Conservation (phyloP, 345 rosid genomes). For the Camelina laxa region DNA sequence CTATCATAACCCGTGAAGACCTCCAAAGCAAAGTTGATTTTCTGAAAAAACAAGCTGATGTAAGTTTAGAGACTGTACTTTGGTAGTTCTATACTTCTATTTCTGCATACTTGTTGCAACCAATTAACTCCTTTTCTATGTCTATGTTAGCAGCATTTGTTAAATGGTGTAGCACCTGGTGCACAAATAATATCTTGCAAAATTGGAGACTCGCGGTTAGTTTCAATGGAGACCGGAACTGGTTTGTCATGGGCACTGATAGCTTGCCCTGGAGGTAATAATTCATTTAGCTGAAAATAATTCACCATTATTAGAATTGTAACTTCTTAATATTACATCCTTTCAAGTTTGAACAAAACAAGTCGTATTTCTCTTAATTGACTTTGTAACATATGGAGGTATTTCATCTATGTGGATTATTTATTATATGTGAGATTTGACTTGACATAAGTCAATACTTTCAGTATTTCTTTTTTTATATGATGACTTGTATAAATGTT, state of each 20-base stretch:
- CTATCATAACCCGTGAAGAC: slow-evolving; percentile 60
- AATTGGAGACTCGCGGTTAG: slow-evolving; percentile 95
- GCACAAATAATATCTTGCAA: slow-evolving; percentile 97
- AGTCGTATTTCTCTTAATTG: slow-evolving; percentile 6
- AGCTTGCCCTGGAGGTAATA: slow-evolving; percentile 88
- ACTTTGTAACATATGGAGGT: slow-evolving; percentile 4
- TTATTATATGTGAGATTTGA: slow-evolving; percentile 32
- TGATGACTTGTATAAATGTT: slow-evolving; percentile 31
- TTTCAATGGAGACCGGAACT: slow-evolving; percentile 98
- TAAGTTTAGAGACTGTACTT: slow-evolving; percentile 47
- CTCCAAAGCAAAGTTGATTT: slow-evolving; percentile 83
- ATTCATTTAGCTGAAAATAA: slow-evolving; percentile 12
- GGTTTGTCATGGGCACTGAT: slow-evolving; percentile 89
- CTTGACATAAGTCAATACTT: slow-evolving; percentile 23
- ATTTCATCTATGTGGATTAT: slow-evolving; percentile 22
- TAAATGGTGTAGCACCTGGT: slow-evolving; percentile 98
- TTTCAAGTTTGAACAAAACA: slow-evolving; percentile 20
- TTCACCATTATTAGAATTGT: slow-evolving; percentile 8
- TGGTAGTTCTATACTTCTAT: slow-evolving; percentile 16
- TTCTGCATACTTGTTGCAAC: slow-evolving; percentile 22
- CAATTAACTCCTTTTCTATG: slow-evolving; percentile 31
- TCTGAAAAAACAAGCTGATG: slow-evolving; percentile 84
- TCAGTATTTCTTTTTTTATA: neutral
- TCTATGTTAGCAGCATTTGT: slow-evolving; percentile 71
- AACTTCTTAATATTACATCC: slow-evolving; percentile 13